Base-by-base conservation (phyloP, 495 filamentous ascomycete species). In the Friedmanniomyces endolithicus region DNA sequence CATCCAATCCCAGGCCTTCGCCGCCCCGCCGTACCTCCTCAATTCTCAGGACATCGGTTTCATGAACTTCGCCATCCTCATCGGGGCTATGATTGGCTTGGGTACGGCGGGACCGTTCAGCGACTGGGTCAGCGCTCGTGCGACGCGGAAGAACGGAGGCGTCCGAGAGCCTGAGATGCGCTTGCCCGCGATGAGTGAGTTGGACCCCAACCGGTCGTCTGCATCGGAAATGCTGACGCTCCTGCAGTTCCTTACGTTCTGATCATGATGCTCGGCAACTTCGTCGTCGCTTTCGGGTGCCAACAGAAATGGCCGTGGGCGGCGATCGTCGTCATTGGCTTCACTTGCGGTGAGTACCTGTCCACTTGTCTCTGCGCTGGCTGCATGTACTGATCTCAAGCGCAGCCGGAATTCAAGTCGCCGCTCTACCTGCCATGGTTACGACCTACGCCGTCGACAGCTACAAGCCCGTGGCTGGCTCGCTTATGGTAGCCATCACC, bases 151-250 rank as follows among this genome's bases (percentile, higher is more conserved):
- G 51, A 85, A 86, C 60, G 54, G 67, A 19, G 81, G 81, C 12
- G 79, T 85, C 61, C 75, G 82, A 48, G 82, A 86, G 67, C 80
- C 82, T 0, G 82, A 86, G 63, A 85, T 86, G 83, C 70, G 81
- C 20, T 65, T 85, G 25, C 76, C 75, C 6, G 73, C 79, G 0
- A 75, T 83, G 69, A 72, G 50, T 52, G 33, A 50, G 48, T 27
- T 2, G 22, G 7, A 4, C 3, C 23, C 17, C 3, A n/a, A 41
- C 37, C 4, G 11, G 8, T n/a, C n/a, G n/a, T n/a, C n/a, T 25
- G 23, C 3, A 47, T 19, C 9, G 19, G 44, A 22, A 22, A 7
- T 22, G 47, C 47, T 50, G 47, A 50, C 24, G 27, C 11, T 12
- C 22, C 3, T 14, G 37, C 17, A 41, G 37, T 83, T n/a, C 77